Evolutionary conservation across 2,329 filamentous ascomycete species (phyloP).

Genomic region (Penicillium hesseltinei): DNA sequence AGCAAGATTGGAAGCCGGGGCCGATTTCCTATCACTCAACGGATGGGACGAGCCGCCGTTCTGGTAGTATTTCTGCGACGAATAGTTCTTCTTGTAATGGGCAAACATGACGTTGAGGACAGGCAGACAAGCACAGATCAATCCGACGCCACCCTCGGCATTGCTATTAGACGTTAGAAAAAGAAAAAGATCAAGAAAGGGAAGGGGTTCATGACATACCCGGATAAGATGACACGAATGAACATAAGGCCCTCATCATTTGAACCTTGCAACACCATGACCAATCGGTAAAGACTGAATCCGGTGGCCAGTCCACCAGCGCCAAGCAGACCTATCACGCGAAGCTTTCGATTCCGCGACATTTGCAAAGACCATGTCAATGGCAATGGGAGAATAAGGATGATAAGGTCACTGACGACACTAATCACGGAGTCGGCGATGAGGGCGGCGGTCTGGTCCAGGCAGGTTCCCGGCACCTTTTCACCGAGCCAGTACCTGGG

Average conservation of each 20-base stretch:
- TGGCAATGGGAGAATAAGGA: constrained; percentile 38
- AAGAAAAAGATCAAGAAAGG: background rate
- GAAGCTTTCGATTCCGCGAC: constrained; percentile 36
- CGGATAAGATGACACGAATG: constrained; percentile 37
- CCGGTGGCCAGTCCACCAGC: constrained; percentile 40
- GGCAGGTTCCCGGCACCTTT: constrained; percentile 27
- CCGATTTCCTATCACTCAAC: constrained; percentile 26
- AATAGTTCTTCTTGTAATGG: constrained; percentile 27
- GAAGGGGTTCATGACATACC: constrained; percentile 26
- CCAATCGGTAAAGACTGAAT: constrained; percentile 40
- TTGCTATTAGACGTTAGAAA: constrained; percentile 26
- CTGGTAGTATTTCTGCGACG: constrained; percentile 31
- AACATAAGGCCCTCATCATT: constrained; percentile 38
- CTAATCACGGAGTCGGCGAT: constrained; percentile 42
- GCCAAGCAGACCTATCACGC: constrained; percentile 38
- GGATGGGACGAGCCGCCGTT: constrained; percentile 27
- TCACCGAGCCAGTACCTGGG: constrained; percentile 36
- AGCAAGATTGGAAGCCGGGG: constrained; percentile 17
- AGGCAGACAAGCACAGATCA: constrained; percentile 41
- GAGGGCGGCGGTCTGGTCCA: constrained; percentile 39
- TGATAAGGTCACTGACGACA: constrained; percentile 38
- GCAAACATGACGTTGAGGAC: constrained; percentile 32
- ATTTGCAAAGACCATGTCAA: constrained; percentile 43
- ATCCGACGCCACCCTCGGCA: constrained; percentile 37
- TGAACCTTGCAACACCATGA: constrained; percentile 37